Percentiles rank a stretch among this genome's conserved stretches.
Conservation (phyloP, 1,284 basidiomycete species). For the Jaminaea rosea region DNA sequence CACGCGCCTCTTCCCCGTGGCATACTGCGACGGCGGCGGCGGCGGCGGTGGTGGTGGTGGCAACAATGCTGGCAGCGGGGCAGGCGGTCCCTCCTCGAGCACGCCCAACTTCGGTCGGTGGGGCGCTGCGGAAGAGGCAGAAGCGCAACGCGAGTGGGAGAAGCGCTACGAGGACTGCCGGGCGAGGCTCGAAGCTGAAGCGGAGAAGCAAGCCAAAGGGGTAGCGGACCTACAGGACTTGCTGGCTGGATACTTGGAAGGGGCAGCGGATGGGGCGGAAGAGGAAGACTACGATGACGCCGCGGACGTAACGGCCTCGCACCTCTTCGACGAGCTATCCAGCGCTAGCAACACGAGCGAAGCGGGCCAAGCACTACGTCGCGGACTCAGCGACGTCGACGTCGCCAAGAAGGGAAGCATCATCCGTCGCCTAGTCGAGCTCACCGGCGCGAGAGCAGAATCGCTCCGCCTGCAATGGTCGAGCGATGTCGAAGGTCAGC, state of each 20-base stretch:
- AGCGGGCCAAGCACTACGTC: neutral
- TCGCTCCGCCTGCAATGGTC: neutral
- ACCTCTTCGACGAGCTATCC: neutral
- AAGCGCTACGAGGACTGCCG: conserved; percentile 61
- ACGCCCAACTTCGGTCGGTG: conserved; percentile 46
- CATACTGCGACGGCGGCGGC: conserved; percentile 44
- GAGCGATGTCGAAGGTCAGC: neutral
- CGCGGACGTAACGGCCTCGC: neutral
- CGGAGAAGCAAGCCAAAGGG: conserved; percentile 44
- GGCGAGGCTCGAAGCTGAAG: conserved; percentile 47
- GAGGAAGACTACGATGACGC: neutral
- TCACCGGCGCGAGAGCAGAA: too few relatives aligned
- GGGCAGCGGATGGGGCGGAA: neutral
- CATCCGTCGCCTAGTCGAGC: too few relatives aligned
- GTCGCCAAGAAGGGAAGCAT: too few relatives aligned
- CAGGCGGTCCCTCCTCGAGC: neutral
- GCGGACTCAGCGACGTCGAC: neutral
- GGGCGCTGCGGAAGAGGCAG: conserved; percentile 55
- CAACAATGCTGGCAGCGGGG: conserved; percentile 6
- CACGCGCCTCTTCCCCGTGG: conserved; percentile 54
- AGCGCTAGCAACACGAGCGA: neutral
- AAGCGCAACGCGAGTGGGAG: conserved; percentile 56
- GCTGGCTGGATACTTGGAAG: neutral
- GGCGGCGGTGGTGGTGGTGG: conserved; percentile 55
- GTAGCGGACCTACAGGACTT: neutral